Evolutionary conservation across 495 filamentous ascomycete genomes (phyloP), one percentile per base, ranked within the genome.

Genomic region (Rhypophila decipiens): DNA sequence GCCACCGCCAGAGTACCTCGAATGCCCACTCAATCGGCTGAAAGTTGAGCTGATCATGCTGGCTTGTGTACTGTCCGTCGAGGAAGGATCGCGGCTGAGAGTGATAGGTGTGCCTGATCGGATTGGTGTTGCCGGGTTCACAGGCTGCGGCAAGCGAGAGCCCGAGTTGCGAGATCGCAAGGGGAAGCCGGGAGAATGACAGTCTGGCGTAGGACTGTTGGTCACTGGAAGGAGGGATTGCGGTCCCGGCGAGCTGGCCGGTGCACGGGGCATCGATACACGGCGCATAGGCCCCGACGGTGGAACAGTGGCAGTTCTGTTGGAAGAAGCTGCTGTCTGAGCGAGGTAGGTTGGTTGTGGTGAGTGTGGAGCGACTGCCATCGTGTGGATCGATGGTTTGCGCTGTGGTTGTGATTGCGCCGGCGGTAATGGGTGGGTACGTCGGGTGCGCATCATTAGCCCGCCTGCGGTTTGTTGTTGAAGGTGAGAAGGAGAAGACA

Each of bases 11-110:
- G 58, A 56, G 13, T 50, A 42, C 29, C 44, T 58, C 15, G 62
- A 63, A 21, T 29, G 18, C 2, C 34, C 34, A 22, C 55, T 51
- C 15, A 58, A 19, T 9, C 57, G 55, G 44, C 56, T 60, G 22
- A 66, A 64, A 7, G 52, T 49, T 1, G 63, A 66, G 47, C 55
- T 59, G 36, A 29, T 46, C 61, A 64, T 58, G 55, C 63, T 66
- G 41, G 52, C 53, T 35, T 62, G 61, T 2, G 61, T 63, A 51
- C 57, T 66, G 35, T 66, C 63, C 10, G 63, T 60, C 2, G 59
- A 58, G 0, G 61, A 60, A 0, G 51, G 57, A 33, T 66, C 61
- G n/a, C 57, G 59, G 41, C 55, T 40, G 21, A 58, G 45, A 13
- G 27, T 45, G 1, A n/a, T n/a, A n/a, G 63, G 63, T 0, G 63